Base-by-base conservation (phyloP, 2,329 filamentous ascomycete species). In the Paramyrothecium roridum region DNA sequence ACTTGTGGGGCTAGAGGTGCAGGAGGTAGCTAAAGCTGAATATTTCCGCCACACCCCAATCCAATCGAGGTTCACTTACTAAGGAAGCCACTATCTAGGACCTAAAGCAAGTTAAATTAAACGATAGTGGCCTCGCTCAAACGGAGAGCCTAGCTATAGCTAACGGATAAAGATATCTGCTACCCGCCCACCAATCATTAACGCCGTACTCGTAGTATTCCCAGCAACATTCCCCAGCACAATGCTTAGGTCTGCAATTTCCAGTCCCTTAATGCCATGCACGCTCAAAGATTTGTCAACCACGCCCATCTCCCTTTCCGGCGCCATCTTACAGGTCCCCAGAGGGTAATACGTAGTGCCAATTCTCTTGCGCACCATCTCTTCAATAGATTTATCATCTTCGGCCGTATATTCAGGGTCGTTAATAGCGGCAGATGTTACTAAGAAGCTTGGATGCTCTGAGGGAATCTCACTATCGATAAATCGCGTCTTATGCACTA, bases 251-350 rank as follows among this genome's bases (percentile, higher is more conserved):
- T 81, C 79, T 0, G 73, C 78, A 10, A 85, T 79, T 2, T 81
- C 69, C n/a, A 84, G 64, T 3, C 74, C 72, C 21, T 71, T 65
- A 7, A 81, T 73, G 3, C 80, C 81, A 8, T 73, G 73, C 0
- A 83, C 80, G 3, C 71, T 67, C 30, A 84, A 70, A 48, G 75
- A 75, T 54, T 74, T 66, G 60, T 84, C 78, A 1, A 86, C 70
- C 0, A 84, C 81, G 8, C 78, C 77, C 2, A 83, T 82, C 3
- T 34, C 49, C 3, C 11, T 16, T 3, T 13, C 3, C 6, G 49
- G 20, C 3, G 49, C 49, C 74, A 86, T 84, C 43, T 80, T 80
- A 60, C 78, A 82, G 0, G 82, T 85, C 2, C 81, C 83, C 0
- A 75, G 75, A 1, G 82, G 77, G 61, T 86, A 83, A 55, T 85